Percentiles rank a stretch among this genome's conserved stretches.
Evolutionary conservation across 371 early-diverging fungal genomes (phyloP).

Genomic region (Quaeritorhiza haematococci): DNA sequence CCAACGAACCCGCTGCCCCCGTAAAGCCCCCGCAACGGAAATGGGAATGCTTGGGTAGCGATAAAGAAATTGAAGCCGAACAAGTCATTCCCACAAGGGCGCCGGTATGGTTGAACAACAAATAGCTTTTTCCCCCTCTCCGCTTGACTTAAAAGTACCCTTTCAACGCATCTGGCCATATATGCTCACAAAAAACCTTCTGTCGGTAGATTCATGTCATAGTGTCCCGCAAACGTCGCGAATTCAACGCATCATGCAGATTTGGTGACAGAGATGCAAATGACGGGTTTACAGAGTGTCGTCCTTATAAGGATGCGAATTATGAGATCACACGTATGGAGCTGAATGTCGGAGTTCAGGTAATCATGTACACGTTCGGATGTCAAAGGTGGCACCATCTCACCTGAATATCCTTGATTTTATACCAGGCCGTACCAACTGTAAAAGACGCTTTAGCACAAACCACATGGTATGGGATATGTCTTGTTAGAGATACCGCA

Average conservation of each 20-base stretch:
- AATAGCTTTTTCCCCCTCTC: background rate
- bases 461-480: slow-evolving; percentile 34
- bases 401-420: background rate
- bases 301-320: slow-evolving; percentile 38
- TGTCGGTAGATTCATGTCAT: slow-evolving; percentile 30
- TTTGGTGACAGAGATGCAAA: slow-evolving; percentile 44
- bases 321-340: slow-evolving; percentile 42
- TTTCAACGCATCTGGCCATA: background rate
- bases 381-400: background rate
- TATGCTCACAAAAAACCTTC: background rate
- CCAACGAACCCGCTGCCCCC: slow-evolving; percentile 12
- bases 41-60: slow-evolving; percentile 49
- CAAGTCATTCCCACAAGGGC: slow-evolving; percentile 28
- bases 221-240: slow-evolving; percentile 33
- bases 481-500: background rate
- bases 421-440: slow-evolving; percentile 32
- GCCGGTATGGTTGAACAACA: slow-evolving; percentile 17
- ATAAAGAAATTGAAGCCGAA: slow-evolving; percentile 50
- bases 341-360: slow-evolving; percentile 35
- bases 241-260: slow-evolving; percentile 35
- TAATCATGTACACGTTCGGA: background rate
- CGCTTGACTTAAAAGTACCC: background rate
- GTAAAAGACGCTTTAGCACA: slow-evolving; percentile 23
- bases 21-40: too few species aligned
- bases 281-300: slow-evolving; percentile 35